Conservation (phyloP, 108 stramenopile genomes). For the Skeletonema potamos region DNA sequence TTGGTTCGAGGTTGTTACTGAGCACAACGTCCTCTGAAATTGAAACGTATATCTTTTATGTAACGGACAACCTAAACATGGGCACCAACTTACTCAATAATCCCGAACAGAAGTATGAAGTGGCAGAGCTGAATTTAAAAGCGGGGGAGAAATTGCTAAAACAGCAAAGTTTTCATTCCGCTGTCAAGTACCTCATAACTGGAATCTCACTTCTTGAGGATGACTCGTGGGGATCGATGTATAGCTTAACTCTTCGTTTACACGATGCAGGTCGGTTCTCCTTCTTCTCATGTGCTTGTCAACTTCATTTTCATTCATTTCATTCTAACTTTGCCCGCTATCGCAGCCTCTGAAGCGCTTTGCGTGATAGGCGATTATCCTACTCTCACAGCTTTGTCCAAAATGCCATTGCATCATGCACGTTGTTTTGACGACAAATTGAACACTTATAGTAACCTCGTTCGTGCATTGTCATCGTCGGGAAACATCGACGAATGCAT, state of each 20-base stretch:
- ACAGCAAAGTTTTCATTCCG: slow-evolving; percentile 47
- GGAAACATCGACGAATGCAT: slow-evolving; percentile 25
- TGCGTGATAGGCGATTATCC: slow-evolving; percentile 38
- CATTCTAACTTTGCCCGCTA: background rate
- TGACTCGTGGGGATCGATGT: slow-evolving; percentile 54
- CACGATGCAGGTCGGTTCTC: slow-evolving; percentile 36
- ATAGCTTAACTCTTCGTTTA: slow-evolving; percentile 58
- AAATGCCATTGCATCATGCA: slow-evolving; percentile 24
- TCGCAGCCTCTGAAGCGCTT: slow-evolving; percentile 35
- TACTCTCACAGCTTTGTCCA: slow-evolving; percentile 1
- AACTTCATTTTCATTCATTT: background rate
- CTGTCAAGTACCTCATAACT: slow-evolving; percentile 43
- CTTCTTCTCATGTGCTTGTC: background rate
- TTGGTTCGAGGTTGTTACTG: slow-evolving; percentile 51
- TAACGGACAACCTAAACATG: slow-evolving; percentile 48
- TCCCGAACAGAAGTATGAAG: slow-evolving; percentile 19
- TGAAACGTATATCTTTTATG: slow-evolving; percentile 33
- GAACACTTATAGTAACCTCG: slow-evolving; percentile 27
- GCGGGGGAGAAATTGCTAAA: slow-evolving; percentile 51
- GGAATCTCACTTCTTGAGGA: slow-evolving; percentile 49
- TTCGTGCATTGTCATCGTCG: slow-evolving; percentile 22
- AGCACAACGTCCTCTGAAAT: slow-evolving; percentile 32
- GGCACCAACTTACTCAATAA: slow-evolving; percentile 35
- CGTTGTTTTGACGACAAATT: slow-evolving; percentile 36
- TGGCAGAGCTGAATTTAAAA: slow-evolving; percentile 47